Conservation (phyloP, 345 rosid genomes). For the Brassica carinata region DNA sequence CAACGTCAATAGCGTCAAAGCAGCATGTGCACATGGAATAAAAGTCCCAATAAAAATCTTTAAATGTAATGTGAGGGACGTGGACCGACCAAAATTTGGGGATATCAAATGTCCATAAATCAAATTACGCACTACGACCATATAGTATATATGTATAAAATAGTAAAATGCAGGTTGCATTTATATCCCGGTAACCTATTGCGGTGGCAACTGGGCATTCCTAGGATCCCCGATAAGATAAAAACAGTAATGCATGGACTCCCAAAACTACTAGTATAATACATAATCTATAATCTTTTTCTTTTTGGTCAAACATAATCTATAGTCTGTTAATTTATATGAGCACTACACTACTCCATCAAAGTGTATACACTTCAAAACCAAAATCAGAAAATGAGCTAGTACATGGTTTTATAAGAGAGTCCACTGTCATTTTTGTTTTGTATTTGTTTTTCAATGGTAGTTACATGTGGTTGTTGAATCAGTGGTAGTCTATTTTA, state of each 20-base stretch:
- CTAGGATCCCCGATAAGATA: constrained; percentile 37
- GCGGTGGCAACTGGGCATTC: constrained; percentile 44
- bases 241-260: constrained; percentile 25
- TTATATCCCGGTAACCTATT: constrained; percentile 41
- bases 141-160: constrained; percentile 12
- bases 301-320: no score
- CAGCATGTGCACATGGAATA: constrained; percentile 27
- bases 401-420: background rate
- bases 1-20: constrained; percentile 19
- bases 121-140: background rate
- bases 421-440: background rate
- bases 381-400: background rate
- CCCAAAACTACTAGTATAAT: background rate
- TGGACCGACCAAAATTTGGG: constrained; percentile 36
- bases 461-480: constrained; percentile 38
- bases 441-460: constrained; percentile 8
- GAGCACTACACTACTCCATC: background rate
- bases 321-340: background rate
- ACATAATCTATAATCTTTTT: background rate
- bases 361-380: background rate
- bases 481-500: constrained; percentile 23
- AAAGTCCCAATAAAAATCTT: constrained; percentile 9
- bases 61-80: constrained; percentile 23
- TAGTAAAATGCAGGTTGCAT: constrained; percentile 38
- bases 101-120: constrained; percentile 29